A percentile compares a stretch with the other conserved stretches of the same genome.
phyloP scores from a whole-genome alignment of 2,329 filamentous ascomycete genomes.

The Pseudovirgaria hyperparasitica region DNA sequence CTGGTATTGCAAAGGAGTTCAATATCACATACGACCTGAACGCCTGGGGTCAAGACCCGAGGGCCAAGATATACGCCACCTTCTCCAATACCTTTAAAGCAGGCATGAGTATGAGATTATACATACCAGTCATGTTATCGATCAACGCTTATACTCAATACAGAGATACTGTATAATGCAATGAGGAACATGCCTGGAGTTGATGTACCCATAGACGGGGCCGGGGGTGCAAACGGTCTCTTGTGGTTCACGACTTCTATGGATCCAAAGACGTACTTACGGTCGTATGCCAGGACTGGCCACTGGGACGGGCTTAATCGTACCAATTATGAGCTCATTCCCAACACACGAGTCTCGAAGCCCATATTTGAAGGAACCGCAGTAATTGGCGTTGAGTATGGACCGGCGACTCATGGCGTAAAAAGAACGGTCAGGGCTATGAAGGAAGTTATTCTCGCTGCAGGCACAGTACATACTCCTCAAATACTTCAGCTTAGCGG shows the following conservation, averaged over 20 bases:
- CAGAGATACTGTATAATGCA: constrained; percentile 9
- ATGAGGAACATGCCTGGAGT: constrained; percentile 14
- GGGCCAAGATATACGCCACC: constrained; percentile 13
- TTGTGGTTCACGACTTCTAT: constrained; percentile 17
- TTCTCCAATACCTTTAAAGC: constrained; percentile 3
- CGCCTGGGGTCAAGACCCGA: constrained; percentile 1
- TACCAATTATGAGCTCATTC: constrained; percentile 14
- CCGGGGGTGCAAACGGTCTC: constrained; percentile 14
- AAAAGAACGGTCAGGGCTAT: constrained; percentile 12
- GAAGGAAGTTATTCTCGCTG: constrained; percentile 14
- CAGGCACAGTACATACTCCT: constrained; percentile 14
- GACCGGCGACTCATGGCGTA: too few relatives aligned
- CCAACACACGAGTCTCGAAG: constrained; percentile 14
- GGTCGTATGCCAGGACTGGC: constrained; percentile 7
- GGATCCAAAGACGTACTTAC: constrained; percentile 7
- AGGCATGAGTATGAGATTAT: constrained; percentile 3
- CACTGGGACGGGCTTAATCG: constrained; percentile 8
- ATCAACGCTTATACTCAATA: not conserved
- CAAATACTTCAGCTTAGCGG: constrained; percentile 17
- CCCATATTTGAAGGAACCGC: constrained; percentile 8
- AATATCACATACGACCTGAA: constrained; percentile 8
- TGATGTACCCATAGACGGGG: constrained; percentile 10
- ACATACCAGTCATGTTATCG: constrained; percentile 4
- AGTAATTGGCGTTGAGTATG: constrained; percentile 13
- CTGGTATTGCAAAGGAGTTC: constrained; percentile 11